These are phyloP conservation scores for Tylopilus subfusipes DNA, from an alignment of 768 basidiomycete genomes.

Conservation along the genomic window DNA sequence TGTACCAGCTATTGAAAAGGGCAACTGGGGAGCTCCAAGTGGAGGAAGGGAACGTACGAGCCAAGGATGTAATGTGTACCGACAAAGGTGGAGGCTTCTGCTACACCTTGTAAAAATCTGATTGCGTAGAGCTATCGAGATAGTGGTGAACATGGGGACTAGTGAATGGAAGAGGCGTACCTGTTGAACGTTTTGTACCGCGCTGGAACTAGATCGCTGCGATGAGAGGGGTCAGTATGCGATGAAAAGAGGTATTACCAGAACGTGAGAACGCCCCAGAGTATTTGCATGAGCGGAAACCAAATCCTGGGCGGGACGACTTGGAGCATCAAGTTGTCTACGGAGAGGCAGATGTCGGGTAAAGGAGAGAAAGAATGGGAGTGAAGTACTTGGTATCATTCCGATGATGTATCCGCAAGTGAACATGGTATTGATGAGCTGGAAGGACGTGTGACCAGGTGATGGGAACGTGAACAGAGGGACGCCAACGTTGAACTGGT, in stretches of 20 bases:
- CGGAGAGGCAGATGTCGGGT: constrained; percentile 1
- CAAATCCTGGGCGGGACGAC: constrained; percentile 60
- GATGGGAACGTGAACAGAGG: background rate
- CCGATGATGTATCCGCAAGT: constrained; percentile 75
- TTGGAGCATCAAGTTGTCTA: constrained; percentile 67
- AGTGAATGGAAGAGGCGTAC: constrained; percentile 26
- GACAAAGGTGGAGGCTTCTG: constrained; percentile 74
- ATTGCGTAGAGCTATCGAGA: constrained; percentile 60
- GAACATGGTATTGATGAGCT: constrained; percentile 69
- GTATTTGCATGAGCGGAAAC: constrained; percentile 61
- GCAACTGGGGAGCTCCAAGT: background rate
- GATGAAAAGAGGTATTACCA: constrained; percentile 36
- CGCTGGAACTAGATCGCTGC: constrained; percentile 45
- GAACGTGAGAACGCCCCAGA: constrained; percentile 66
- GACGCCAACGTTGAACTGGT: constrained; percentile 52
- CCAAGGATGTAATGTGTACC: constrained; percentile 72
- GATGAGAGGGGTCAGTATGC: background rate
- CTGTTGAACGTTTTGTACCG: constrained; percentile 53
- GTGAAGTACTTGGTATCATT: constrained; percentile 58
- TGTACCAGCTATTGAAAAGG: constrained; percentile 55
- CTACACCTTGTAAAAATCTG: constrained; percentile 69
- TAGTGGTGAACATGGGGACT: background rate
- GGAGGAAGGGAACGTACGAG: constrained; percentile 43
- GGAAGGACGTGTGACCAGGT: background rate
- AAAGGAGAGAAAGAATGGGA: background rate